These are phyloP conservation scores for Xylariaceae sp. DNA, from an alignment of 2,329 filamentous ascomycete species.

Conservation along the genomic window DNA sequence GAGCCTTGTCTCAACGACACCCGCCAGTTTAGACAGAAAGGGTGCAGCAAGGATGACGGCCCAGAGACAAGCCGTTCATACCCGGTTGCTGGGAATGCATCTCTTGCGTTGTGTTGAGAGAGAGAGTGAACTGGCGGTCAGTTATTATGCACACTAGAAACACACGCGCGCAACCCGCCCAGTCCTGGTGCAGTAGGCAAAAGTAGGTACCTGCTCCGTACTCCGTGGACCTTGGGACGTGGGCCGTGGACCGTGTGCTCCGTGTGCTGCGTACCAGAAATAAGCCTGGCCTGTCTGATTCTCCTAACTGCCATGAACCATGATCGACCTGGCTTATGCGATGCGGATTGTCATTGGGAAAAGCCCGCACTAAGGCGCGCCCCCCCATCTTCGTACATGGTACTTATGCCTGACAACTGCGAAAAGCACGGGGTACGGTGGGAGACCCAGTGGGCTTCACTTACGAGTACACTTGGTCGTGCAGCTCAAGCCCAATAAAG, in stretches of 20 bases:
- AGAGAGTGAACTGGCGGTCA: slow-evolving; percentile 47
- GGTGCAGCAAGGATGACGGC: slow-evolving; percentile 15
- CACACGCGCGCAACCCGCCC: slow-evolving; percentile 23
- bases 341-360: slow-evolving; percentile 19
- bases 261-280: slow-evolving; percentile 17
- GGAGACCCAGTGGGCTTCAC: slow-evolving; percentile 18
- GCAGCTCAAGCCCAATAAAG: not conserved
- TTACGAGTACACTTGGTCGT: slow-evolving; percentile 9
- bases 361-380: slow-evolving; percentile 18
- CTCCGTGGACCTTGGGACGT: no score
- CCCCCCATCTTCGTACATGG: slow-evolving; percentile 26
- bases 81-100: slow-evolving; percentile 28
- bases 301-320: slow-evolving; percentile 37
- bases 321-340: slow-evolving; percentile 34
- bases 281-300: slow-evolving; percentile 25
- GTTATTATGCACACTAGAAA: slow-evolving; percentile 32
- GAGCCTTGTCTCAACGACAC: slow-evolving; percentile 17
- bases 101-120: slow-evolving; percentile 22
- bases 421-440: slow-evolving; percentile 16
- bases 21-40: slow-evolving; percentile 10
- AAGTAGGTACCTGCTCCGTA: no score
- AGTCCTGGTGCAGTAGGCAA: slow-evolving; percentile 23
- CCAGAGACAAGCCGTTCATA: slow-evolving; percentile 22
- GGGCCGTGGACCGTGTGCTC: not conserved
- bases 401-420: slow-evolving; percentile 26